phyloP scores from a whole-genome alignment of 2,329 filamentous ascomycete genomes.

The Alternaria sp. region DNA sequence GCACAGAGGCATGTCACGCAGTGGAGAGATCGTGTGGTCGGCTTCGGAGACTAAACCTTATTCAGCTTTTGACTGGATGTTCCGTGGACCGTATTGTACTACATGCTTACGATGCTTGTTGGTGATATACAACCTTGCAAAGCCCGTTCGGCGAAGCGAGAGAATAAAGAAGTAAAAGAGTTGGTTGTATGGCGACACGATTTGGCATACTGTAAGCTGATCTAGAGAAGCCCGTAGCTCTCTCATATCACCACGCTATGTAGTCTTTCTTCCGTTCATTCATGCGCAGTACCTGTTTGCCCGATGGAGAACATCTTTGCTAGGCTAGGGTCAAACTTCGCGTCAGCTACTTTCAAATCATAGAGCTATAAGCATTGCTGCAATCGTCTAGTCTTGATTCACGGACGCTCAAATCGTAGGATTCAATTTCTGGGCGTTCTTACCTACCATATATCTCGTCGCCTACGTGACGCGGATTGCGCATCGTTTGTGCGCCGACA shows the following conservation, averaged over 20 bases:
- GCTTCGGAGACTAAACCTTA: background rate
- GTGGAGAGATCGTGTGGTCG: background rate
- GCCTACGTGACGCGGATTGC: background rate
- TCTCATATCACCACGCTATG: background rate
- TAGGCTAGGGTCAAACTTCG: background rate
- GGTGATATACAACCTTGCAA: background rate
- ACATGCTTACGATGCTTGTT: background rate
- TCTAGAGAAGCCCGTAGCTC: background rate
- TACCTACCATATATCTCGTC: background rate
- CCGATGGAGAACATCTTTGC: background rate
- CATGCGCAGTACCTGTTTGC: background rate
- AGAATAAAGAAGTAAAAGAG: background rate
- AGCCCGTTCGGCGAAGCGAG: background rate
- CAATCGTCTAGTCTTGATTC: background rate
- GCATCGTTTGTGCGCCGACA: background rate
- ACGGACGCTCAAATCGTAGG: background rate
- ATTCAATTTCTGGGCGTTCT: background rate
- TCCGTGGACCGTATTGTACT: background rate
- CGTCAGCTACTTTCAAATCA: background rate
- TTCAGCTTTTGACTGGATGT: background rate
- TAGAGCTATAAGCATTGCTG: background rate
- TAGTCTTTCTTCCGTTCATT: background rate
- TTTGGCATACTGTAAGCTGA: background rate
- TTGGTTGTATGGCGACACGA: background rate
- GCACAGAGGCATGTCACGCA: background rate